A percentile compares a stretch with the other conserved stretches of the same genome.
Evolutionary conservation across 2,329 filamentous ascomycete species (phyloP).

Genomic region (Daldinia eschscholtzii): DNA sequence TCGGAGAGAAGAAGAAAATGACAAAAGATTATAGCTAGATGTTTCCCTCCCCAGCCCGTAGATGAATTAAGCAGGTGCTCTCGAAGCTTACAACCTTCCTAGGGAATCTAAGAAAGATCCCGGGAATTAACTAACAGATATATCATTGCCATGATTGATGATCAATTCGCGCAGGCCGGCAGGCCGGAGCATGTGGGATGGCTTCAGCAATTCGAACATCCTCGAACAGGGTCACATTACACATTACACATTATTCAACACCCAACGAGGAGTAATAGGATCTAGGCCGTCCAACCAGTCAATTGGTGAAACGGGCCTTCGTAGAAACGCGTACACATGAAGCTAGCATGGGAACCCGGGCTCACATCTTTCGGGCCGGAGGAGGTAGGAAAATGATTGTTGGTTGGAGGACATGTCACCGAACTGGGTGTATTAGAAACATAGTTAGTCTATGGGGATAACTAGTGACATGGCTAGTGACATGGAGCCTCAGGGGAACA

Average conservation of each 20-base stretch:
- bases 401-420: constrained; percentile 32
- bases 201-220: constrained; percentile 20
- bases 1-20: constrained; percentile 10
- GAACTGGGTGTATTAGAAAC: constrained; percentile 17
- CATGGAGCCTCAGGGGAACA: constrained; percentile 19
- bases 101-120: constrained; percentile 2
- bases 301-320: constrained; percentile 11
- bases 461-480: constrained; percentile 28
- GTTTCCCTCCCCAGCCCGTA: constrained; percentile 14
- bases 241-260: constrained; percentile 14
- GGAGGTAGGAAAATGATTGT: constrained; percentile 6
- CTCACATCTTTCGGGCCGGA: constrained; percentile 12
- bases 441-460: constrained; percentile 23
- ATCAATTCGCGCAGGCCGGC: constrained; percentile 14
- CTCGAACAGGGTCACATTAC: constrained; percentile 14
- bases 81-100: constrained; percentile 4
- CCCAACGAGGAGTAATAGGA: constrained; percentile 8
- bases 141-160: constrained; percentile 26
- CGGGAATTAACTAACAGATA: constrained; percentile 1
- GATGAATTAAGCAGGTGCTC: constrained; percentile 31
- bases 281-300: constrained; percentile 10
- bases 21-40: not conserved
- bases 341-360: constrained; percentile 23
- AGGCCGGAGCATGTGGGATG: constrained; percentile 8
- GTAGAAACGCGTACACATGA: constrained; percentile 11